Evolutionary conservation across 2,329 filamentous ascomycete species (phyloP).

Genomic region (Tolypocladium nubicola): DNA sequence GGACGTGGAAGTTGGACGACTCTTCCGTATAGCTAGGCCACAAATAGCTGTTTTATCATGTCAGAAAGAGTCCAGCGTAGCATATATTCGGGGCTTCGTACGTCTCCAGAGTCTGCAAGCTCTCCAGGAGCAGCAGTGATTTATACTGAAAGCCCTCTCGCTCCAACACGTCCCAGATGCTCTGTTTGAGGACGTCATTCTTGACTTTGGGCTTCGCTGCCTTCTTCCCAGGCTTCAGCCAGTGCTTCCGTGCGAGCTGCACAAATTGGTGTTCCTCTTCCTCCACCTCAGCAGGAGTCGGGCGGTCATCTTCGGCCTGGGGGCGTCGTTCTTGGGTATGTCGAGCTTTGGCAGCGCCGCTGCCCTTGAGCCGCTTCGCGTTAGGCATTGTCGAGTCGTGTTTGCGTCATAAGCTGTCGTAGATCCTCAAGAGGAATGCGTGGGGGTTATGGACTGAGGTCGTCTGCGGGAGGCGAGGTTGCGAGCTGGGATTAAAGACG

Average conservation of each 20-base stretch:
- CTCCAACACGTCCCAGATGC: conserved; percentile 84
- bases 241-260: conserved; percentile 72
- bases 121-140: conserved; percentile 75
- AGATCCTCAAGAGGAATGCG: not conserved
- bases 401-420: conserved; percentile 1
- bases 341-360: conserved; percentile 29
- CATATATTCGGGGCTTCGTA: conserved; percentile 18
- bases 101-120: conserved; percentile 81
- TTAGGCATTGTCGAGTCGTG: conserved; percentile 38
- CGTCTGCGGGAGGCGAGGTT: not conserved
- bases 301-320: conserved; percentile 26
- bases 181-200: conserved; percentile 74
- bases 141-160: conserved; percentile 67
- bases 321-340: conserved; percentile 24
- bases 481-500: not conserved
- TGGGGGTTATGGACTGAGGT: not conserved
- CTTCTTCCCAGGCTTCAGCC: conserved; percentile 59
- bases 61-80: not conserved
- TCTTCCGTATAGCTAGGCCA: conserved; percentile 90
- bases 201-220: conserved; percentile 60
- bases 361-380: conserved; percentile 48
- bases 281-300: conserved; percentile 56
- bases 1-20: conserved; percentile 82
- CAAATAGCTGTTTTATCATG: conserved; percentile 52
- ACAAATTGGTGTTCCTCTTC: conserved; percentile 64